Evolutionary conservation across 441 rosid species (phyloP).

Genomic region (Corymbia calophylla): DNA sequence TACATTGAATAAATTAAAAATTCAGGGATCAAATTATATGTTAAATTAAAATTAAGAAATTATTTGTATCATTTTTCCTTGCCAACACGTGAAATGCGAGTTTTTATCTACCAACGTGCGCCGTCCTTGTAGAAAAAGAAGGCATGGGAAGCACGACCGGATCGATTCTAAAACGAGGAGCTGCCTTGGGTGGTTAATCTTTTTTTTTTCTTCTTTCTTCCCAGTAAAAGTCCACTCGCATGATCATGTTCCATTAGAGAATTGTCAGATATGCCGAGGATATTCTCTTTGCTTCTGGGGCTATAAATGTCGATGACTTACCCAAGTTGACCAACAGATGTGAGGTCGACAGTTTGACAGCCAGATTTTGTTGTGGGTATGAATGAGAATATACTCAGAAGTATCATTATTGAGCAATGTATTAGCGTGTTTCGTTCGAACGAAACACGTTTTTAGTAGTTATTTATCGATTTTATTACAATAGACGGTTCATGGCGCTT

Average conservation of each 20-base stretch:
- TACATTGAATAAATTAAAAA: no score
- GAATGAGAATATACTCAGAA: background rate
- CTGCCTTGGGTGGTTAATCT: background rate
- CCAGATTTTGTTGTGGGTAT: background rate
- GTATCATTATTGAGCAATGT: background rate
- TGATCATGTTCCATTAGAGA: background rate
- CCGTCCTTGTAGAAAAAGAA: background rate
- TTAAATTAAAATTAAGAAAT: no score
- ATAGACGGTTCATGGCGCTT: background rate
- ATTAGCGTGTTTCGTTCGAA: background rate
- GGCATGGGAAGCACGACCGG: background rate
- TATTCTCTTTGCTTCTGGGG: background rate
- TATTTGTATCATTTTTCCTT: no score
- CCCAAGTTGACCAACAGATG: background rate
- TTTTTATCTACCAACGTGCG: background rate
- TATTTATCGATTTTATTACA: no score
- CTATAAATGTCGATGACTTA: background rate
- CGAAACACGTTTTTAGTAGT: background rate
- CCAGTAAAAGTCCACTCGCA: background rate
- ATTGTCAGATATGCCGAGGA: background rate
- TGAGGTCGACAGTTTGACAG: background rate
- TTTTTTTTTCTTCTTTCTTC: background rate
- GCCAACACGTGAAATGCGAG: background rate
- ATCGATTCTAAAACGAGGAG: background rate
- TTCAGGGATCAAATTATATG: no score